These are phyloP conservation scores for Yarrowia sp. DNA, from an alignment of 805 yeast species.

Conservation along the genomic window DNA sequence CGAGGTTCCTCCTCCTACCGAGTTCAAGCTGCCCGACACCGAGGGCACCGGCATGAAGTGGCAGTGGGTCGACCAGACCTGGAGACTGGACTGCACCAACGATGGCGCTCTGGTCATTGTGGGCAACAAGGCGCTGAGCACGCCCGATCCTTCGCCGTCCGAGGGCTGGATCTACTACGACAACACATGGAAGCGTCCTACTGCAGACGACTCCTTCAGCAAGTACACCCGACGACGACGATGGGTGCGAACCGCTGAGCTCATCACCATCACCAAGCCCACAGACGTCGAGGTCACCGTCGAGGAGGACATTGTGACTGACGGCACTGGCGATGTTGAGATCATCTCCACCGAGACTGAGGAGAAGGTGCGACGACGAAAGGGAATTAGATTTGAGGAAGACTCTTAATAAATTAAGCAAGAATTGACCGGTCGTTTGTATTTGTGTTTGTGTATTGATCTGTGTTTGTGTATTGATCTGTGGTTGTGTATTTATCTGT, in stretches of 20 bases:
- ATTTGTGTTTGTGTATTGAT: background rate
- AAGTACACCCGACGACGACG: slow-evolving; percentile 92
- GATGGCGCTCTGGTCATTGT: slow-evolving; percentile 76
- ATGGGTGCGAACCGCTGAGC: slow-evolving; percentile 86
- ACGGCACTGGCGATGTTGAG: slow-evolving; percentile 17
- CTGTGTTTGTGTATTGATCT: background rate
- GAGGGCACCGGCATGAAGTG: slow-evolving; percentile 69
- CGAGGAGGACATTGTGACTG: background rate
- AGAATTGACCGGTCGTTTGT: too few relatives aligned
- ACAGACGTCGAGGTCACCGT: slow-evolving; percentile 4
- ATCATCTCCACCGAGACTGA: slow-evolving; percentile 9
- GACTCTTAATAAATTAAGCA: background rate
- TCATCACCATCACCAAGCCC: slow-evolving; percentile 28
- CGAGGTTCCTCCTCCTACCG: slow-evolving; percentile 73
- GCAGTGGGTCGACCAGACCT: slow-evolving; percentile 92
- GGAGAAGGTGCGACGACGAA: slow-evolving; percentile 28
- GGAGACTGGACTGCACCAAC: slow-evolving; percentile 87
- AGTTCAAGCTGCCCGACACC: slow-evolving; percentile 76
- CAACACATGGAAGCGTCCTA: slow-evolving; percentile 90
- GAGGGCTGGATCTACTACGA: slow-evolving; percentile 89
- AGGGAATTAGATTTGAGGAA: slow-evolving; percentile 32
- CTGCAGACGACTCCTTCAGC: slow-evolving; percentile 81
- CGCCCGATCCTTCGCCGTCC: slow-evolving; percentile 58
- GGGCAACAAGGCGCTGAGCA: slow-evolving; percentile 49
- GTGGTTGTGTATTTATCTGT: background rate